Evolutionary conservation across 768 basidiomycete genomes (phyloP), one percentile per base, ranked within the genome.

Genomic region (Trametes coccinea): DNA sequence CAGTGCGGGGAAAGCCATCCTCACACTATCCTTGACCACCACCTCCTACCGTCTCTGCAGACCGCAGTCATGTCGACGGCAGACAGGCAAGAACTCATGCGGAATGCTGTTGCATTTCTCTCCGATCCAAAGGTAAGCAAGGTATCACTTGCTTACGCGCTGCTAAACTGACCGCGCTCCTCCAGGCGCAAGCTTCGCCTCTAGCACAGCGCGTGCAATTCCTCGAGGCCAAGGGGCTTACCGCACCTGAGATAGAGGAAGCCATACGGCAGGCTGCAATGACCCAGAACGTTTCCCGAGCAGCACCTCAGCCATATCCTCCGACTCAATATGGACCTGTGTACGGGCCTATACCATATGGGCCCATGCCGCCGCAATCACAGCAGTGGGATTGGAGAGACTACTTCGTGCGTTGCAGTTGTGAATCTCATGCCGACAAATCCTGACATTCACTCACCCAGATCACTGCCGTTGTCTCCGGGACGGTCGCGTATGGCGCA

Each of bases 401-500:
- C 76, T 93, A 96, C 74, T 99, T 98, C 73, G 95, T 95, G 71
- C 70, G 92, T 78, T 17, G 53, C 29, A 33, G 66, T 52, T 48
- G 29, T 43, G 48, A 14, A 22, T 8, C 52, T 37, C 14, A 56
- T 51, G 66, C 69, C 66, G 71, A 66, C 27, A 66, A 62, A 74
- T 69, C 69, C 62, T 60, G 65, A 45, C 56, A 29, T 41, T 17
- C 13, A 17, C 51, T 13, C 34, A 17, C 6, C 7, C 70, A 98
- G 95, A 95, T 99, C 69, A 93, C 95, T 72, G 88, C 90, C 11
- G 89, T 98, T 37, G 79, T 98, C 16, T 95, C 95, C 44, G 95
- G 96, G 1, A 84, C 89, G 5, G 76, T 95, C 5, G 83, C 86
- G 7, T 97, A 92, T 71, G 90, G 92, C 4, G 86, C 92, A 11